These are phyloP conservation scores for Ocimum tenuiflorum DNA, from an alignment of 257 asterid species.

Conservation along the genomic window DNA sequence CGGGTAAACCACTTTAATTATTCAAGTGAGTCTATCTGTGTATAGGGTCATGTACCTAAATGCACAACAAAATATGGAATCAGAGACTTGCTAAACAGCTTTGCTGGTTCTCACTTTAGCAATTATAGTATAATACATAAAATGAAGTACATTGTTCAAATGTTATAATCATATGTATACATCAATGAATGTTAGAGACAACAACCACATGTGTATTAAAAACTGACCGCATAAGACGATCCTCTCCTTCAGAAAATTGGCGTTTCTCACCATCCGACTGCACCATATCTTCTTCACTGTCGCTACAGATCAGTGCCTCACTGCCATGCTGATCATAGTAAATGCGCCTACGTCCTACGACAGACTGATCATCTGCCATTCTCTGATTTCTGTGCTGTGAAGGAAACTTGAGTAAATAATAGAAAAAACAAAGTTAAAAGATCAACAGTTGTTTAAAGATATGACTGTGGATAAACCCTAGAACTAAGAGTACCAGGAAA, in stretches of 20 bases:
- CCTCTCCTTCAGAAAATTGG: constrained; percentile 79
- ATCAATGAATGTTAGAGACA: not conserved
- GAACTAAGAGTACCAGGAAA: not conserved
- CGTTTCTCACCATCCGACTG: constrained; percentile 58
- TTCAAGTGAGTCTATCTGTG: not conserved
- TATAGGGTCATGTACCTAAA: not conserved
- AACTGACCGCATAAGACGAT: constrained; percentile 64
- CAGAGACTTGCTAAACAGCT: not conserved
- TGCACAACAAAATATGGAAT: not conserved
- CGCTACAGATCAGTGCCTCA: constrained; percentile 92
- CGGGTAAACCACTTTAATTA: not conserved
- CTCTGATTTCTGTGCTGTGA: constrained; percentile 81
- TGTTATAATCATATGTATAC: not conserved
- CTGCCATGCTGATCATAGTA: constrained; percentile 84
- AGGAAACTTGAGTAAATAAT: constrained; percentile 37
- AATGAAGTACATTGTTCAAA: not conserved
- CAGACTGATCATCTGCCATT: constrained; percentile 97
- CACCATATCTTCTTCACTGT: constrained; percentile 82
- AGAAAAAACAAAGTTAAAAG: constrained; percentile 14
- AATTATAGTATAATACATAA: not conserved
- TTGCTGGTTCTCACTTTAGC: not conserved
- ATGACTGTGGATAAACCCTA: constrained; percentile 2
- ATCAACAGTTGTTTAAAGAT: constrained; percentile 4
- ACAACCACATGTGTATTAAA: not conserved
- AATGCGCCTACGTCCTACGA: constrained; percentile 78